Evolutionary conservation across 441 rosid genomes (phyloP), one percentile per base, ranked within the genome.

Genomic region (Flueggea neowawraea): DNA sequence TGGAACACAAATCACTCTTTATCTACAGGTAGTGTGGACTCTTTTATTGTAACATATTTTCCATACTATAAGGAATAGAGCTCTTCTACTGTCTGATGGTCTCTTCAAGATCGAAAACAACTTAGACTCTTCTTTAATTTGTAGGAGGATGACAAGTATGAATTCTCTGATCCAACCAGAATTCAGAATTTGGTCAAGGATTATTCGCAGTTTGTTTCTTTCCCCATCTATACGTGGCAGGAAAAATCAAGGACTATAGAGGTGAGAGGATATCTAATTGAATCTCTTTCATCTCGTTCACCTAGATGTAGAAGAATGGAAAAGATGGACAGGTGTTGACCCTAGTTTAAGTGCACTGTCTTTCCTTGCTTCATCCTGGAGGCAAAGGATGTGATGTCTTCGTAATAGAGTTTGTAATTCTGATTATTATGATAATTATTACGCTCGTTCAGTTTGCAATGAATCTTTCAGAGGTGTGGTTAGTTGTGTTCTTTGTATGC

Each of bases 161-260:
- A 95, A 64, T 89, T 91, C 67, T 77, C 95, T 7, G 97, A 95
- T 68, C 82, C 91, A 3, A 50, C 73, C 22, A 89, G 81, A 72
- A 81, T 95, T 73, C 94, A 88, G 83, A 79, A 77, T 69, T 83
- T 95, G 75, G 97, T 95, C 52, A 95, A 95, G 76, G 89, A 95
- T 67, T 95, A 95, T 69, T 95, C 99, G 17, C 99, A 95, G 74
- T 95, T 95, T 44, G 97, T 95, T 75, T 87, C 97, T 60, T 95
- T 95, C 79, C 99, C 99, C 47, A 91, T 95, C 78, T 95, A 84
- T 68, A 89, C 96, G 14, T 95, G 97, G 97, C 91, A 75, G 65
- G 97, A 95, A 66, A 91, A 95, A 69, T 89, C 99, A 58, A 85
- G 89, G 71, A 91, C 96, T 28, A 55, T 95, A 56, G 99, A 94